Base-by-base conservation (phyloP, 2,329 filamentous ascomycete genomes). In the Sclerotinia spermophila region DNA sequence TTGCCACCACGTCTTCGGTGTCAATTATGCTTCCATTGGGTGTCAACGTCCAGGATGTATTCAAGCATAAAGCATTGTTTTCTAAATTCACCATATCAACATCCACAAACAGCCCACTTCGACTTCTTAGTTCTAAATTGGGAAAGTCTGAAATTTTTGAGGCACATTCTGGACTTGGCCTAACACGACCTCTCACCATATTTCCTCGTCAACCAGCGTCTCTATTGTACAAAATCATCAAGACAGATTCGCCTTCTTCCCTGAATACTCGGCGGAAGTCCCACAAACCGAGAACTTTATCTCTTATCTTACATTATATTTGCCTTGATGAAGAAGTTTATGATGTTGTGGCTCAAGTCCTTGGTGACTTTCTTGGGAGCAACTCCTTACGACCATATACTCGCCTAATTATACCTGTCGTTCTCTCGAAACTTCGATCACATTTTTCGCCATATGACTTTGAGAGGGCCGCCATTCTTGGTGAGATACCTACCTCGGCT, bases 11-110 rank as follows among this genome's bases (percentile, higher is more conserved):
- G 11, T 86, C 87, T 30, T 87, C 85, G 5, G 84, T 96, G 30
- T 86, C 90, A 3, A 90, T 96, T 2, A 86, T 91, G 1, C 84
- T 99, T 6, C 92, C 93, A 0, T 85, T 99, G 5, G 94, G 95
- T 4, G 96, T 99, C 73, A 98, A 98, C 74, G 96, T 99, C 8
- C 94, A 98, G 77, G 96, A 99, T 76, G 88, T 96, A 40, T 98
- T 98, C 83, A 97, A 97, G 79, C 89, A 93, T 73, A 83, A 89
- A 11, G 86, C 88, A 0, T 84, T 98, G 0, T 96, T 96, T 78
- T 97, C 94, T 0, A 90, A 91, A 15, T 99, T 99, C 79, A 97
- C 92, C 21, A 90, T 99, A 67, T 94, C 93, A 19, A 94, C 94
- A 0, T 91, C 93, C 1, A 92, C 86, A 70, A 80, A 87, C 35